phyloP scores from a whole-genome alignment of 1,284 basidiomycete genomes.

The Chondrostereum purpureum region DNA sequence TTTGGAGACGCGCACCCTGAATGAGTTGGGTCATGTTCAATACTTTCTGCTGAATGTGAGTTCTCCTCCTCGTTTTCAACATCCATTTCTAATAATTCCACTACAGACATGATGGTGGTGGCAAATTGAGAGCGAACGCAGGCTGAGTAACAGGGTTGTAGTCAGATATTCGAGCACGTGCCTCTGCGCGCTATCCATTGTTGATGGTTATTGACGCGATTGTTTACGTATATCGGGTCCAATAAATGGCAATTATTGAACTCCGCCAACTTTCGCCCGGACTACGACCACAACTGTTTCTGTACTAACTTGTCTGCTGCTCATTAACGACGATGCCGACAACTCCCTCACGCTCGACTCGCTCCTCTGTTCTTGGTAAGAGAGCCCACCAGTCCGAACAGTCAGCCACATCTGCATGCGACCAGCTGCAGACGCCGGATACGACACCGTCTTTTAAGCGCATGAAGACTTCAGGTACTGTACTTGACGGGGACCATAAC shows the following conservation, averaged over 20 bases:
- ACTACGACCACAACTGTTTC: neutral
- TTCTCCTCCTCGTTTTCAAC: neutral
- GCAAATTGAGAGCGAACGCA: neutral
- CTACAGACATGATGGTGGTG: neutral
- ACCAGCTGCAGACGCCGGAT: slow-evolving; percentile 49
- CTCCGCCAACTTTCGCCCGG: neutral
- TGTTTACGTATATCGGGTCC: too few relatives aligned
- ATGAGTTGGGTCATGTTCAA: neutral
- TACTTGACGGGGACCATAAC: slow-evolving; percentile 53
- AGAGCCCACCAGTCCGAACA: slow-evolving; percentile 39
- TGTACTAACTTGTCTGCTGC: neutral
- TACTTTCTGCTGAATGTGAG: neutral
- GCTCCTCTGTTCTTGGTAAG: slow-evolving; percentile 53
- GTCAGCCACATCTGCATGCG: slow-evolving; percentile 14
- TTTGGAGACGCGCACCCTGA: neutral
- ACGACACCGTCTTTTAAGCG: slow-evolving; percentile 62
- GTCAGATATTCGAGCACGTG: neutral
- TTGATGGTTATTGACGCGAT: neutral
- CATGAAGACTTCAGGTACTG: slow-evolving; percentile 36
- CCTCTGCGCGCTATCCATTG: too few relatives aligned
- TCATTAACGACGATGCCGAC: slow-evolving; percentile 20
- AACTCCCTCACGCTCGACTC: slow-evolving; percentile 29
- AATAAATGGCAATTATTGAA: too few relatives aligned
- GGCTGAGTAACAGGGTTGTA: too few relatives aligned
- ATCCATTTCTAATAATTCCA: neutral